These are phyloP conservation scores for Aspergillus fischeri DNA, from an alignment of 2,329 filamentous ascomycete genomes.

Conservation along the genomic window DNA sequence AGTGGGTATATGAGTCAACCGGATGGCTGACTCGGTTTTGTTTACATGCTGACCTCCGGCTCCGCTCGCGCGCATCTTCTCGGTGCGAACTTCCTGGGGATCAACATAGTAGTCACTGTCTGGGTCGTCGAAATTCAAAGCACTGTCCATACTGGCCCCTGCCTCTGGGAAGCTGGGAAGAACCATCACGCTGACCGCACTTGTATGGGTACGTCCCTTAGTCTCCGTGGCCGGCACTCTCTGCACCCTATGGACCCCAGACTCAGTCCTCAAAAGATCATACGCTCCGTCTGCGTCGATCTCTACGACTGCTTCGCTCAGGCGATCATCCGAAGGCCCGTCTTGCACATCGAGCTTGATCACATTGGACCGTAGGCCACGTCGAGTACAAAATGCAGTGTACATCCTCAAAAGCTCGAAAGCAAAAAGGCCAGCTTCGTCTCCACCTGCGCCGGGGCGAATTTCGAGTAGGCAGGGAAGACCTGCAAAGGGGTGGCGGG, in stretches of 20 bases:
- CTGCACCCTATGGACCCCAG: conserved; percentile 93
- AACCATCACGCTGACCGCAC: conserved; percentile 86
- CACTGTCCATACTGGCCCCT: conserved; percentile 47
- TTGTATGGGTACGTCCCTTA: conserved; percentile 89
- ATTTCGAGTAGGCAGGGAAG: conserved; percentile 90
- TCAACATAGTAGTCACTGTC: conserved; percentile 89
- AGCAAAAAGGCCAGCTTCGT: conserved; percentile 87
- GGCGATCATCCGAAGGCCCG: conserved; percentile 59
- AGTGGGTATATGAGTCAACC: conserved; percentile 85
- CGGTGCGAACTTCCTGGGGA: conserved; percentile 72
- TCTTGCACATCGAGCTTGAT: conserved; percentile 80
- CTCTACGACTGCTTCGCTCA: conserved; percentile 86
- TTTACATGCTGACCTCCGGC: conserved; percentile 98
- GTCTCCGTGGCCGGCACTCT: conserved; percentile 86
- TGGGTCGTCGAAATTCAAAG: conserved; percentile 70
- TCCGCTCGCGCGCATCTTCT: conserved; percentile 88
- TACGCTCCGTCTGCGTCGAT: conserved; percentile 74
- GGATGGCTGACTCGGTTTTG: conserved; percentile 93
- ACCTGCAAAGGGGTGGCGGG: conserved; percentile 82
- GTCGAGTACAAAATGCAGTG: conserved; percentile 66
- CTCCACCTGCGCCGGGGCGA: conserved; percentile 83
- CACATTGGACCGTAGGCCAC: conserved; percentile 62
- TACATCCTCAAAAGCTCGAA: conserved; percentile 90
- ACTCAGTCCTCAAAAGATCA: conserved; percentile 75
- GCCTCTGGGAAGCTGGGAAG: conserved; percentile 70